Evolutionary conservation across 1,139 yeast genomes (phyloP), one percentile per base, ranked within the genome.

Genomic region (Saccharomyces pastorianus): DNA sequence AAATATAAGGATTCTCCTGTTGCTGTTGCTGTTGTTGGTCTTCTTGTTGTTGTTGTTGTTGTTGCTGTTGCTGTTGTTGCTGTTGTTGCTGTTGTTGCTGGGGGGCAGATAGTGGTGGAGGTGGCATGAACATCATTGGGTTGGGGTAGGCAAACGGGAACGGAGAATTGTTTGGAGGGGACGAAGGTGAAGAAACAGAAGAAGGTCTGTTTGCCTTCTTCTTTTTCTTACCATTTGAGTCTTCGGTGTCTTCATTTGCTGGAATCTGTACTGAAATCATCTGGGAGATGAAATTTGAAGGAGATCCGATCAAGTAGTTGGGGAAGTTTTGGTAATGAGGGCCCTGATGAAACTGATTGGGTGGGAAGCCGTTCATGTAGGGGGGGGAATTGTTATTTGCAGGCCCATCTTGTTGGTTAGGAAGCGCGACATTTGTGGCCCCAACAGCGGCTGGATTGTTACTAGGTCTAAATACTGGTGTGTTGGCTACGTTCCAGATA

Each of bases 401-500:
- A 50, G 46, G 49, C 31, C 17, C 44, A 20, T 38, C 44, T 38
- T 17, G 25, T 38, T 38, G 44, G n/a, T 17, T 38, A n/a, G 44
- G 46, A 27, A 13, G 34, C 48, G 25, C 14, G 23, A 44, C 29
- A 20, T 32, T 49, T 34, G 23, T 23, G 13, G 29, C 51, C 52
- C 29, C 58, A 53, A 46, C 51, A 48, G 7, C 32, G 32, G 13
- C 31, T 9, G 27, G 56, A 54, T 38, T 53, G 58, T 46, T 53
- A 51, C 25, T 51, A 52, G 42, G 32, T 52, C 62, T 60, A 44
- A 65, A 67, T 8, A 64, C 58, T 5, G 67, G 67, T 2, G 64
- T 62, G 17, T 58, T 51, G 3, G 66, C 65, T 3, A 59, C 64
- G 51, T 64, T 66, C 67, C 68, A 64, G 32, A 66, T 62, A 47